Conservation (phyloP, 495 filamentous ascomycete species). For the Talaromyces proteolyticus region DNA sequence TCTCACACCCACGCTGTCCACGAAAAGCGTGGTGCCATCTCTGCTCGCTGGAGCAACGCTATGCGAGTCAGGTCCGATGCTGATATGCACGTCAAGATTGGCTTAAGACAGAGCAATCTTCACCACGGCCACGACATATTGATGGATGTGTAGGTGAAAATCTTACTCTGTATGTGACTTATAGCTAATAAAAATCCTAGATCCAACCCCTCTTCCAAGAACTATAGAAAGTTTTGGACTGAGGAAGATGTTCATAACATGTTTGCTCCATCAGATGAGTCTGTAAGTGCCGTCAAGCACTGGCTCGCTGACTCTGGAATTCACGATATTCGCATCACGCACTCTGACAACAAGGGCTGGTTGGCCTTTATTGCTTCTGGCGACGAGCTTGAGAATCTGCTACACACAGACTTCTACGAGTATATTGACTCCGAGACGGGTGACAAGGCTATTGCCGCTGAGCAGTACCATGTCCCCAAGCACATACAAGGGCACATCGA, state of each 20-base stretch:
- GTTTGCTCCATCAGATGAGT: conserved; percentile 39
- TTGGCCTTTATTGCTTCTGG: conserved; percentile 47
- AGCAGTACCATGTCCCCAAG: conserved; percentile 44
- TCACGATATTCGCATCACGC: conserved; percentile 31
- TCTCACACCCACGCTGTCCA: conserved; percentile 25
- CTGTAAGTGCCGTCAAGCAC: conserved; percentile 32
- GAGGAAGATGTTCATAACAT: conserved; percentile 41
- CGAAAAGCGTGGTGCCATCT: conserved; percentile 32
- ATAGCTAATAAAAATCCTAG: conserved; percentile 9
- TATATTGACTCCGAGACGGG: conserved; percentile 43
- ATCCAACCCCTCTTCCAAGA: conserved; percentile 37
- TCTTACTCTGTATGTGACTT: background rate
- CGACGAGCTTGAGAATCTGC: conserved; percentile 46
- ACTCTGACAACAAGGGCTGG: conserved; percentile 46
- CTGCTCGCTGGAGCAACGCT: conserved; percentile 26
- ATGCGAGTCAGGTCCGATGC: conserved; percentile 21
- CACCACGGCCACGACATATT: conserved; percentile 47
- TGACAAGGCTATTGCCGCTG: conserved; percentile 17
- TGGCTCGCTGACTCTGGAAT: conserved; percentile 50
- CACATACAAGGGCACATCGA: conserved; percentile 46
- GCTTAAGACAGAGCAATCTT: conserved; percentile 47
- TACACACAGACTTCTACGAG: conserved; percentile 52
- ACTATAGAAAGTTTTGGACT: conserved; percentile 50
- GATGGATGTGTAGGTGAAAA: conserved; percentile 40
- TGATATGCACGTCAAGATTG: conserved; percentile 49